Conservation (phyloP, 306 rosid species). For the Quercus dentata region DNA sequence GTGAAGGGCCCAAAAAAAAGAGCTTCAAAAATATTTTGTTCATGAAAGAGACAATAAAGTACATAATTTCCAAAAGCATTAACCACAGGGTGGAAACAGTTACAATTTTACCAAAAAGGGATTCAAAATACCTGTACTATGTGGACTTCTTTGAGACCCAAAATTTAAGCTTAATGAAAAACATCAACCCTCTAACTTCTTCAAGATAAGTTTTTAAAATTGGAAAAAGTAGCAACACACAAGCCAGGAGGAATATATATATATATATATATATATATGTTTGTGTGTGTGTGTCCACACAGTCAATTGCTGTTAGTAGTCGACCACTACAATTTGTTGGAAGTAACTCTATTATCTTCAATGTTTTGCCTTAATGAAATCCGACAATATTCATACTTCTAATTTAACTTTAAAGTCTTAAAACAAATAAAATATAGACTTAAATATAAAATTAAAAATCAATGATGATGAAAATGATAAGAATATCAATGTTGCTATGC, state of each 20-base stretch:
- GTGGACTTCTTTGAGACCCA: background rate
- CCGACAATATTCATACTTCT: background rate
- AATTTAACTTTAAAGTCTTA: background rate
- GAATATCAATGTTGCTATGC: background rate
- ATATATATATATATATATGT: too few species aligned
- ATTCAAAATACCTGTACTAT: background rate
- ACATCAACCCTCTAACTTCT: background rate
- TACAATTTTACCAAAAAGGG: background rate
- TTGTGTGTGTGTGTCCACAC: background rate
- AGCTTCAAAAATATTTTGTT: background rate
- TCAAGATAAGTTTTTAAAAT: background rate
- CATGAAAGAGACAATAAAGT: background rate
- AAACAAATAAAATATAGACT: background rate
- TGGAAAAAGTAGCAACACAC: background rate
- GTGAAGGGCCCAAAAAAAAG: background rate
- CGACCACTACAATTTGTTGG: background rate
- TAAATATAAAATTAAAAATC: background rate
- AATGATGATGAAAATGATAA: background rate
- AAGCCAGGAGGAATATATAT: background rate
- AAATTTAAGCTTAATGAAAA: background rate
- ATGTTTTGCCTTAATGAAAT: too few species aligned
- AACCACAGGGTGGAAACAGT: background rate
- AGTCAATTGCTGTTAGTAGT: background rate
- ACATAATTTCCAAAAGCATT: background rate
- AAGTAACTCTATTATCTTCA: background rate